These are phyloP conservation scores for Sphagnum contortum DNA, from an alignment of 225 moss, liverwort and hornwort species.

Conservation along the genomic window DNA sequence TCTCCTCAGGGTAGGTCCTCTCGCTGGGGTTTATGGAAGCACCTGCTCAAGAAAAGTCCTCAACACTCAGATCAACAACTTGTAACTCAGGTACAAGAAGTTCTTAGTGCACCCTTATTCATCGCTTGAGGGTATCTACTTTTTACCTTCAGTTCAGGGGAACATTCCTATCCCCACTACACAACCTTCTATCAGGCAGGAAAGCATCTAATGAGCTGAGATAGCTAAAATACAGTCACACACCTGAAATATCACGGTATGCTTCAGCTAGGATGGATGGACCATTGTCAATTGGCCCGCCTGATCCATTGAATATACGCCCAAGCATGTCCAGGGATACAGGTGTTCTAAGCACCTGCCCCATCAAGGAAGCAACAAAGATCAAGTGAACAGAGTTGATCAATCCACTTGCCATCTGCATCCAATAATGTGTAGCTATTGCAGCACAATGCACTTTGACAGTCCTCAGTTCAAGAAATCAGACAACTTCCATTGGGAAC, in stretches of 20 bases:
- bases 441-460: too few relatives aligned
- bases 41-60: conserved; percentile 23
- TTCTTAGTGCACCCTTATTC: too few relatives aligned
- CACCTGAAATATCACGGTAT: conserved; percentile 53
- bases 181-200: too few relatives aligned
- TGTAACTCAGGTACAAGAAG: too few relatives aligned
- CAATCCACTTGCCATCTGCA: neutral
- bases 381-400: neutral
- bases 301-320: conserved; percentile 95
- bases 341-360: conserved; percentile 67
- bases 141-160: too few relatives aligned
- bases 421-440: too few relatives aligned
- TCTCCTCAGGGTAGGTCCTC: conserved; percentile 95
- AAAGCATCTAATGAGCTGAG: neutral
- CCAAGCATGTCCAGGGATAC: conserved; percentile 98
- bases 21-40: conserved; percentile 97
- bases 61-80: too few relatives aligned
- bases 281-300: conserved; percentile 92
- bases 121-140: too few relatives aligned
- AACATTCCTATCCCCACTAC: too few relatives aligned
- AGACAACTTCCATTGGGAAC: neutral
- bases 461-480: too few relatives aligned
- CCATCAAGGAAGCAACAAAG: neutral
- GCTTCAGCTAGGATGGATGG: conserved; percentile 94
- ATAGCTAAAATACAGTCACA: neutral